Evolutionary conservation across 192 early-diverging fungal genomes (phyloP).

Genomic region (Mortierella claussenii): DNA sequence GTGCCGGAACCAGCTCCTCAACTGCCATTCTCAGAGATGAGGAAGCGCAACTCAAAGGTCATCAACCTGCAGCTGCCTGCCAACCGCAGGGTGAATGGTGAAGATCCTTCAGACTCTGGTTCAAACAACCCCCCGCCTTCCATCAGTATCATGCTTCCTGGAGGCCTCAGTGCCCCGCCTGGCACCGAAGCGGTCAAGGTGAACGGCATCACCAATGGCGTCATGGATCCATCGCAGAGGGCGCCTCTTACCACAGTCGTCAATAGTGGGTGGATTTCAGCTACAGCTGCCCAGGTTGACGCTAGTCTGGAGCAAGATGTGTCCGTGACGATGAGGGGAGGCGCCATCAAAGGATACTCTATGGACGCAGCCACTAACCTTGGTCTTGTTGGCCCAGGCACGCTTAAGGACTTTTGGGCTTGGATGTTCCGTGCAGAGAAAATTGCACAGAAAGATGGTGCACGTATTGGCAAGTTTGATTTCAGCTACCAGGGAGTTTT

Average conservation of each 20-base stretch:
- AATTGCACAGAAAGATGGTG: conserved; percentile 50
- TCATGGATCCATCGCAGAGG: conserved; percentile 3
- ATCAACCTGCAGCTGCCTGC: conserved; percentile 48
- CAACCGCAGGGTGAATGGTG: conserved; percentile 23
- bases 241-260: conserved; percentile 23
- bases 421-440: conserved; percentile 62
- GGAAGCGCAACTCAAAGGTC: conserved; percentile 41
- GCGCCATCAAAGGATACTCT: conserved; percentile 81
- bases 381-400: conserved; percentile 61
- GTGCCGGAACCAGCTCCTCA: conserved; percentile 37
- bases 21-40: conserved; percentile 40
- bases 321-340: conserved; percentile 81
- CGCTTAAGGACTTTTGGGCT: conserved; percentile 59
- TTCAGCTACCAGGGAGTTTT: conserved; percentile 66
- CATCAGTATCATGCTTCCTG: conserved; percentile 26
- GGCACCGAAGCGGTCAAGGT: conserved; percentile 19
- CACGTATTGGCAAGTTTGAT: conserved; percentile 61
- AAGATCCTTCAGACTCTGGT: conserved; percentile 3
- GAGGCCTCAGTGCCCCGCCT: not conserved
- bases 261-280: conserved; percentile 29
- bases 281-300: conserved; percentile 14
- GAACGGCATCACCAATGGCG: conserved; percentile 11
- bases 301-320: conserved; percentile 69
- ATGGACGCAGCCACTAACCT: conserved; percentile 72
- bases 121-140: conserved; percentile 15